These are phyloP conservation scores for Tritrichomonas foetus DNA, from an alignment of 208 protist species.

Conservation along the genomic window DNA sequence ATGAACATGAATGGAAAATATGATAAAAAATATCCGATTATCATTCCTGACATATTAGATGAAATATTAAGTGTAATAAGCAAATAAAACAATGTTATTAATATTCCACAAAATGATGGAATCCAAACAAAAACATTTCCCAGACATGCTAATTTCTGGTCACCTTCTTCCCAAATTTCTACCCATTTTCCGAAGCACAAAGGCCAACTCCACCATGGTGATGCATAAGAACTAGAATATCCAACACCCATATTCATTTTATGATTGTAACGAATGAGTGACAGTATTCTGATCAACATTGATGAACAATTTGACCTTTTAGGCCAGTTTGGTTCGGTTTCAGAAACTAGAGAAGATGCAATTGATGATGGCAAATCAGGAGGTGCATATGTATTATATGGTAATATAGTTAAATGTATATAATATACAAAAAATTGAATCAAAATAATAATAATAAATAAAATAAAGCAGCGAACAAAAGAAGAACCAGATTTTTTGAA, in stretches of 20 bases:
- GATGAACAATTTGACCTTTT: neutral
- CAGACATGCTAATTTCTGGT: neutral
- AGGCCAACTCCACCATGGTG: neutral
- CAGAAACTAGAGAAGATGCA: neutral
- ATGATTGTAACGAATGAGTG: neutral
- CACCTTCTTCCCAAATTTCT: neutral
- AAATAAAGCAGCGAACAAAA: neutral
- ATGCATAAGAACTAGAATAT: neutral
- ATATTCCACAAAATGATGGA: neutral
- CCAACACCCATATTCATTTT: neutral
- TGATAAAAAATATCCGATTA: neutral
- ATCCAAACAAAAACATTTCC: neutral
- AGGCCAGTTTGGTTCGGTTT: neutral
- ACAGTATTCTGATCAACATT: neutral
- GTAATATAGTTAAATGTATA: neutral
- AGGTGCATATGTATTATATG: neutral
- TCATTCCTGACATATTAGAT: neutral
- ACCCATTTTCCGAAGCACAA: neutral
- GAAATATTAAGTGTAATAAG: neutral
- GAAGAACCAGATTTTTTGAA: neutral
- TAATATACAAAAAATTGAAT: neutral
- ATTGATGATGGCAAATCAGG: neutral
- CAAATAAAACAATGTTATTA: neutral
- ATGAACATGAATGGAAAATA: neutral
- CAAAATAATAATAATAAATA: neutral